Evolutionary conservation across 371 early-diverging fungal species (phyloP).

Genomic region (Fennellomyces sp.): DNA sequence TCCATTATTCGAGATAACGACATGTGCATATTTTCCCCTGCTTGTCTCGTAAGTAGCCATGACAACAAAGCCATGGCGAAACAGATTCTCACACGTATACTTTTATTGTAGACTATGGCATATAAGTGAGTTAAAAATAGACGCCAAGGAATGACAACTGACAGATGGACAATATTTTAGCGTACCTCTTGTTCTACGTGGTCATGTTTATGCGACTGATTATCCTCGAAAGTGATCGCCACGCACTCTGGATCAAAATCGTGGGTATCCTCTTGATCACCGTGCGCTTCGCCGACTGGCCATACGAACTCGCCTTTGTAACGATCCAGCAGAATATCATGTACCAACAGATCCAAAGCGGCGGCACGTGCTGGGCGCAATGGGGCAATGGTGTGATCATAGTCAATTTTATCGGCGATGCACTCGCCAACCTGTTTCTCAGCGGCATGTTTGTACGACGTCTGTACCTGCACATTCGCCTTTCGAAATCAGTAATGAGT

Average conservation of each 20-base stretch:
- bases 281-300: conserved; percentile 52
- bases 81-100: not conserved
- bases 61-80: too few relatives aligned
- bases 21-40: conserved; percentile 46
- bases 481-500: conserved; percentile 25
- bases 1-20: conserved; percentile 45
- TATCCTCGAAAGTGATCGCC: conserved; percentile 34
- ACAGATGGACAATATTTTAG: too few relatives aligned
- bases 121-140: conserved; percentile 24
- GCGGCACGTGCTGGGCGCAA: conserved; percentile 44
- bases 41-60: conserved; percentile 56
- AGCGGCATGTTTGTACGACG: conserved; percentile 55
- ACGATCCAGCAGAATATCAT: conserved; percentile 21
- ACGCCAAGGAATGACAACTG: not conserved
- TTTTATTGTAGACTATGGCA: conserved; percentile 32
- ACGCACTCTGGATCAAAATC: conserved; percentile 41
- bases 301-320: conserved; percentile 41
- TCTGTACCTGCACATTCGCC: conserved; percentile 37
- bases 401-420: conserved; percentile 46
- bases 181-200: conserved; percentile 26
- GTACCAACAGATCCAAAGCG: conserved; percentile 7
- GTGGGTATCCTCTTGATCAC: conserved; percentile 35
- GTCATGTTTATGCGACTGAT: conserved; percentile 52
- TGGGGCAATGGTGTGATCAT: conserved; percentile 51
- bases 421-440: conserved; percentile 46